Conservation (phyloP, 1,284 basidiomycete genomes). For the Athelia psychrophila region DNA sequence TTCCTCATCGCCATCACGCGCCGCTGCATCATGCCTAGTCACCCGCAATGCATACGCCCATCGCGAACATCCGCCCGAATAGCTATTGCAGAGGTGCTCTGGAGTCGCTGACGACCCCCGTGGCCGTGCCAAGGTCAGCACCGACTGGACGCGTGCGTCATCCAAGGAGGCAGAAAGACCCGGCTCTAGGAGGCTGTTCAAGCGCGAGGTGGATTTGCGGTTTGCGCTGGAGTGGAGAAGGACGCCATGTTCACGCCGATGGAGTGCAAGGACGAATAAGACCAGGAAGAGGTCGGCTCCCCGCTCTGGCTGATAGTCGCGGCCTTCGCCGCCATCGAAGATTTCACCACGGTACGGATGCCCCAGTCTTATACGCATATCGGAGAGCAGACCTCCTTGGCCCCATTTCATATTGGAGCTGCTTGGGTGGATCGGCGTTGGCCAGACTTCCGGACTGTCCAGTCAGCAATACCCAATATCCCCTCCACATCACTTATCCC, state of each 20-base stretch:
- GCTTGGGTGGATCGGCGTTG: conserved; percentile 93
- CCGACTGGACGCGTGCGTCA: no score
- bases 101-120: no score
- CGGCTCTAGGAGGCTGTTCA: conserved; percentile 93
- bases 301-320: conserved; percentile 94
- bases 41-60: conserved; percentile 75
- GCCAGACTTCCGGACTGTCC: conserved; percentile 90
- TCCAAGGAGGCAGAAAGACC: no score
- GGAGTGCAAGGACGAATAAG: conserved; percentile 86
- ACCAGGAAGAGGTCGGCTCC: conserved; percentile 80
- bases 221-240: conserved; percentile 96
- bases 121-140: no score
- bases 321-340: conserved; percentile 87
- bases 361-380: conserved; percentile 77
- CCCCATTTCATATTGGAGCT: conserved; percentile 88
- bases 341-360: conserved; percentile 88
- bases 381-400: conserved; percentile 66
- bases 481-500: conserved; percentile 76
- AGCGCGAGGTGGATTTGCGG: conserved; percentile 91
- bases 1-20: conserved; percentile 99
- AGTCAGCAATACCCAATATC: conserved; percentile 86
- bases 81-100: no score
- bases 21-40: conserved; percentile 91
- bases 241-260: conserved; percentile 99
- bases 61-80: no score